A percentile compares a stretch with the other conserved stretches of the same genome.
Evolutionary conservation across 2,329 filamentous ascomycete genomes (phyloP).

Genomic region (Pseudogymnoascus sp.): DNA sequence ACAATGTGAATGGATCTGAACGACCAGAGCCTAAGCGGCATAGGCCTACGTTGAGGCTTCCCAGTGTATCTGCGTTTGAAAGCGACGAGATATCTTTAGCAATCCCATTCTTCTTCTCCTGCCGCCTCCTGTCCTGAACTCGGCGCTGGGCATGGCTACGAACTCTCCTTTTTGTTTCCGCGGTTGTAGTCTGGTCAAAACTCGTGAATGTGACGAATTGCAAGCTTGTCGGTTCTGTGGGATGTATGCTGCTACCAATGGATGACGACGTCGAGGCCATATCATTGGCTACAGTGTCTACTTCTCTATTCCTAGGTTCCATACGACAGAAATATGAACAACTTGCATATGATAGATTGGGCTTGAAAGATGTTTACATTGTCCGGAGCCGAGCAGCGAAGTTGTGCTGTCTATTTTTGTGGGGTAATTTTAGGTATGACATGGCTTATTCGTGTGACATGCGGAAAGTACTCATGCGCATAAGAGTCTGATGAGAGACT

Average conservation of each 20-base stretch:
- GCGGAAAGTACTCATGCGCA: too few species aligned
- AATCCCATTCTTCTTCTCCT: not conserved
- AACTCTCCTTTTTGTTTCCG: constrained; percentile 14
- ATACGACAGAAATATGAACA: not conserved
- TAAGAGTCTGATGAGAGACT: too few species aligned
- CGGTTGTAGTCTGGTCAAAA: constrained; percentile 13
- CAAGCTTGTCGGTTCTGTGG: not conserved
- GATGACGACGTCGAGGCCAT: not conserved
- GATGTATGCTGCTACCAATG: not conserved
- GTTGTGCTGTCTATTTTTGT: not conserved
- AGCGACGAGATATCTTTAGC: constrained; percentile 10
- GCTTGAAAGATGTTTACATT: not conserved
- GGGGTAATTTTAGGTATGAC: not conserved
- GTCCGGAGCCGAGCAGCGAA: not conserved
- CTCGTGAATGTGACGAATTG: constrained; percentile 17
- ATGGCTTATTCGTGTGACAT: too few species aligned
- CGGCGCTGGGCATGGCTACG: constrained; percentile 16
- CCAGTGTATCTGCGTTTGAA: not conserved
- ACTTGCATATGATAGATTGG: not conserved
- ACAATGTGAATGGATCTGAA: constrained; percentile 13
- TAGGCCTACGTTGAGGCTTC: not conserved
- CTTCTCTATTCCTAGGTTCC: not conserved
- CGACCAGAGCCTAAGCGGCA: constrained; percentile 13
- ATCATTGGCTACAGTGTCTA: not conserved
- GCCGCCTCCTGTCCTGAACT: constrained; percentile 12